Evolutionary conservation across 352 stramenopile species (phyloP), one percentile per base, ranked within the genome.

Genomic region (Pythium aquatile): DNA sequence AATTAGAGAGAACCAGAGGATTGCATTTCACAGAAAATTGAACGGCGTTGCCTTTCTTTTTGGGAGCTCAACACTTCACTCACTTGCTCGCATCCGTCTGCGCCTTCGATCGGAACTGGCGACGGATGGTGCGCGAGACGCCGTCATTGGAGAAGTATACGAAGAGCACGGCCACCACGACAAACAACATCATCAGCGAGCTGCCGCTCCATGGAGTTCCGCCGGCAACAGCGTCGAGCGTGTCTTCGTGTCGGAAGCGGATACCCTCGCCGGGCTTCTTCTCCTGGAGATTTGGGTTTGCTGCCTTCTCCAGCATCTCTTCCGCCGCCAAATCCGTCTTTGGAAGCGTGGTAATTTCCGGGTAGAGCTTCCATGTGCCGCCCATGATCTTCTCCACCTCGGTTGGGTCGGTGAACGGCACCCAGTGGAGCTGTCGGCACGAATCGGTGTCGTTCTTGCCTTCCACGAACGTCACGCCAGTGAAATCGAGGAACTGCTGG

Each of bases 131-230:
- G 20, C 73, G 67, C 35, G 83, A 93, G 32, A 85, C 61, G 20
- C 72, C 66, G 64, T 94, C 83, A 64, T 89, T 94, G 40, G 85
- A 91, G 61, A 85, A 69, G 53, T 69, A 70, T 24, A 94, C 75
- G 51, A 94, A 81, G 11, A 86, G 29, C 20, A 79, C 66, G n/a
- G 74, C 76, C 2, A 90, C 63, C 28, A 85, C 68, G 32, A 91
- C 56, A 28, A 90, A 20, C 51, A 92, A 73, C 39, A 91, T 62
- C 68, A 79, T 74, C 51, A 90, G 55, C 28, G 75, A 74, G 42
- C 76, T 67, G 39, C 69, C 66, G 33, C 44, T 63, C 53, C 60
- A 57, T 51, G 60, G 61, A 35, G 61, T 37, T 26, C 69, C 40
- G 72, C 72, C 16, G 69, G 64, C 28, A 62, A 63, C 37, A 57